Evolutionary conservation across 306 rosid genomes (phyloP).

Genomic region (Dalbergia cultrata): DNA sequence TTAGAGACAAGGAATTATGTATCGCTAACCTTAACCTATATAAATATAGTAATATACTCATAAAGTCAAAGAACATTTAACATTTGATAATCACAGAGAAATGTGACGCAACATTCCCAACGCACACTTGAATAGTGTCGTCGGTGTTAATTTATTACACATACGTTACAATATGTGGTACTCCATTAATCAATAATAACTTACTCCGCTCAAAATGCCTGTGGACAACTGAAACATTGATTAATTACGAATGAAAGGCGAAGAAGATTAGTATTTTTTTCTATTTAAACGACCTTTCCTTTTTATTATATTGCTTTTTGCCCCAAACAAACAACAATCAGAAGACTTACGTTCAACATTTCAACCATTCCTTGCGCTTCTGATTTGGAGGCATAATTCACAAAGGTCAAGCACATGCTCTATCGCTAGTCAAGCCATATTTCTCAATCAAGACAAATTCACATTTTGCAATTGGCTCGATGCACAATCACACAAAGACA

Average conservation of each 20-base stretch:
- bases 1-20: no score
- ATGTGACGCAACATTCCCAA: not conserved
- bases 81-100: not conserved
- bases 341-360: not conserved
- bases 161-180: not conserved
- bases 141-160: not conserved
- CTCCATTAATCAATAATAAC: not conserved
- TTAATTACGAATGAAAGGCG: not conserved
- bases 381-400: constrained; percentile 3
- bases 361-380: not conserved
- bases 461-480: not conserved
- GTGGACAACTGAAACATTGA: not conserved
- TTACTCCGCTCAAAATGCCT: not conserved
- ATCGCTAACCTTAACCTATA: no score
- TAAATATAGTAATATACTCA: not conserved
- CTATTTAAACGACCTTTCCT: not conserved
- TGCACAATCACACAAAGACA: not conserved
- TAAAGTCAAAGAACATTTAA: not conserved
- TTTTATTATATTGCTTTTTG: not conserved
- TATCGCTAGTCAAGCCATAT: not conserved
- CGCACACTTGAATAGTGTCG: not conserved
- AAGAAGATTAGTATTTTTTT: not conserved
- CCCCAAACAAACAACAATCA: not conserved
- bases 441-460: not conserved
- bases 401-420: not conserved